A percentile compares a stretch with the other conserved stretches of the same genome.
phyloP scores from a whole-genome alignment of 345 rosid species.

The Tarenaya hassleriana region DNA sequence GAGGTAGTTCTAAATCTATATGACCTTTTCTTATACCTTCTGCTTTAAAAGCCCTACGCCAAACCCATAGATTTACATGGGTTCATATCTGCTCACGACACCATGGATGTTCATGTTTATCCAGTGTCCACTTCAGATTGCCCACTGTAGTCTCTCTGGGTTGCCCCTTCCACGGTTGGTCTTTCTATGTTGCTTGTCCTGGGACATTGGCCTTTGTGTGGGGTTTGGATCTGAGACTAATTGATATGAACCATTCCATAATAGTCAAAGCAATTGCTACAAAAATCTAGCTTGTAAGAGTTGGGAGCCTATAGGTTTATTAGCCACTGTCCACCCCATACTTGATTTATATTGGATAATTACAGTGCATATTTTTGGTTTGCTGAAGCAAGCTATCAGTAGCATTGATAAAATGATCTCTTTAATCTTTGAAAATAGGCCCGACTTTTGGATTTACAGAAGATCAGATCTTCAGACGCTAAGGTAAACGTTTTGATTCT shows the following conservation, averaged over 20 bases:
- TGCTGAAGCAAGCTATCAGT: not conserved
- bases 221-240: slow-evolving; percentile 3
- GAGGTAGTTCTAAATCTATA: slow-evolving; percentile 50
- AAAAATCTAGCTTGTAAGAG: no score
- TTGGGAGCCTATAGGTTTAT: no score
- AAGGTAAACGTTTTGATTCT: slow-evolving; percentile 44
- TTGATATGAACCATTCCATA: no score
- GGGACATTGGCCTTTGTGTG: slow-evolving; percentile 16
- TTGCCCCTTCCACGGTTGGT: slow-evolving; percentile 1
- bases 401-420: slow-evolving; percentile 16
- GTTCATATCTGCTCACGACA: not conserved
- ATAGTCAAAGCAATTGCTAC: no score
- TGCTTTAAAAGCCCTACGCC: slow-evolving; percentile 8
- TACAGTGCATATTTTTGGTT: no score
- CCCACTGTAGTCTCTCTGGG: slow-evolving; percentile 1
- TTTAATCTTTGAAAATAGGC: slow-evolving; percentile 41
- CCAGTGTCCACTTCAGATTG: slow-evolving; percentile 6
- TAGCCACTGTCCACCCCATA: no score
- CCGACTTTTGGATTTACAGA: slow-evolving; percentile 67
- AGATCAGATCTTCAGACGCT: slow-evolving; percentile 42
- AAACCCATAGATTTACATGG: slow-evolving; percentile 12
- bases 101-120: not conserved
- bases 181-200: slow-evolving; percentile 8
- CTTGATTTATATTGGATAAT: no score
- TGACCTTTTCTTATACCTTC: slow-evolving; percentile 11